A percentile compares a stretch with the other conserved stretches of the same genome.
Conservation (phyloP, 176 grass and related monocot species). For the Eragrostis curvula region DNA sequence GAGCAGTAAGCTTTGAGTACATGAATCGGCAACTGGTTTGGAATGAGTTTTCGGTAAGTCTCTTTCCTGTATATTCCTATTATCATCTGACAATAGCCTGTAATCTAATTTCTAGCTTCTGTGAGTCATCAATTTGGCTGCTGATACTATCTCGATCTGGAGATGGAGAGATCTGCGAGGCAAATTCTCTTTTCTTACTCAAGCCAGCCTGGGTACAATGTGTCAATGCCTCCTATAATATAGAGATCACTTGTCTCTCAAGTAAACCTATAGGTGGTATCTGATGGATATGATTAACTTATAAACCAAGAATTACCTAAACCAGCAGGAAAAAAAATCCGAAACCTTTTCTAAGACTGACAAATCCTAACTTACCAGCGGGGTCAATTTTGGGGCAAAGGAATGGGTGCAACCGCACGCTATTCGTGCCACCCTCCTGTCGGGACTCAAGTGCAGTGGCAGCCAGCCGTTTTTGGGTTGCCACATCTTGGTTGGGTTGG, state of each 20-base stretch:
- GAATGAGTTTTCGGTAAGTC: slow-evolving; percentile 97
- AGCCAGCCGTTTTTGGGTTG: too few relatives aligned
- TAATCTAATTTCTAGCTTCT: slow-evolving; percentile 9
- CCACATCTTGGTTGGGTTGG: background rate
- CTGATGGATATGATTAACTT: background rate
- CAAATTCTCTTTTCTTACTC: too few relatives aligned
- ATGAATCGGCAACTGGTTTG: slow-evolving; percentile 99
- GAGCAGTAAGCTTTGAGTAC: slow-evolving; percentile 98
- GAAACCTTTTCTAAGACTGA: background rate
- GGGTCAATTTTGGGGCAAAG: too few relatives aligned
- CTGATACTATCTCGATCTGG: background rate
- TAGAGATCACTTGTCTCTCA: background rate
- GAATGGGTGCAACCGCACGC: too few relatives aligned
- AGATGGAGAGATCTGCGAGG: background rate
- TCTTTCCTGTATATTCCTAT: slow-evolving; percentile 26
- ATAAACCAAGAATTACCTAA: background rate
- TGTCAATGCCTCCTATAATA: background rate
- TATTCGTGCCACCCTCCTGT: background rate
- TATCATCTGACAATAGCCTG: slow-evolving; percentile 25
- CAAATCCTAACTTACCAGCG: background rate
- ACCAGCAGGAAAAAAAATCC: background rate
- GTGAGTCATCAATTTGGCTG: background rate
- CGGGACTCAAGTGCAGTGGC: background rate
- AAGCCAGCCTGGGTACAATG: too few relatives aligned
- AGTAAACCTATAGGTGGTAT: background rate